Evolutionary conservation across 257 asterid genomes (phyloP).

Genomic region (Gentiana straminea): DNA sequence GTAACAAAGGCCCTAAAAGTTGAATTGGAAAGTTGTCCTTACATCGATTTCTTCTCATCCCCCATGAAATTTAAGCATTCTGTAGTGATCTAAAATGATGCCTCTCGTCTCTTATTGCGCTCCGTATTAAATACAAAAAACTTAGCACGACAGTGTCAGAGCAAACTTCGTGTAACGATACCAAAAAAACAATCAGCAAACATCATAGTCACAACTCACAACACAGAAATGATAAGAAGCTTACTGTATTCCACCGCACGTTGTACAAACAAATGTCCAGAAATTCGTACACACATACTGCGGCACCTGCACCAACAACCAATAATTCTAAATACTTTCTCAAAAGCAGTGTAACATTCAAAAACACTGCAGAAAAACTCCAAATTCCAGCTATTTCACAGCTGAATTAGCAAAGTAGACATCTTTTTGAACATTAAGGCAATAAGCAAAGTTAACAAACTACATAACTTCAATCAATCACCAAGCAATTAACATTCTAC

Average conservation of each 20-base stretch:
- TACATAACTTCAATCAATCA: neutral
- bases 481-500: neutral
- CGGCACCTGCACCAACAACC: constrained; percentile 68
- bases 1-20: too few relatives aligned
- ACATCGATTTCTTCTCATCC: too few relatives aligned
- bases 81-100: neutral
- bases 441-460: neutral
- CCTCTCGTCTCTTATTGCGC: too few relatives aligned
- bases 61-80: neutral
- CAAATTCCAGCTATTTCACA: too few relatives aligned
- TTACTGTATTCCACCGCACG: constrained; percentile 97
- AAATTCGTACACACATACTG: constrained; percentile 90
- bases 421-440: neutral
- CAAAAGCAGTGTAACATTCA: neutral
- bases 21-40: too few relatives aligned
- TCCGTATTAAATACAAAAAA: neutral
- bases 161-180: neutral
- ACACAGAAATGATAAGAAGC: constrained; percentile 14
- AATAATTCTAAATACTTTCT: constrained; percentile 2
- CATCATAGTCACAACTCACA: neutral
- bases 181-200: neutral
- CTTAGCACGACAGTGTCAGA: too few relatives aligned
- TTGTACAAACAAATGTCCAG: constrained; percentile 85
- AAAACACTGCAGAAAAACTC: too few relatives aligned
- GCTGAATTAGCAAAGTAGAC: too few relatives aligned